Base-by-base conservation (phyloP, 352 stramenopile genomes). In the Phytophthora aleatoria region DNA sequence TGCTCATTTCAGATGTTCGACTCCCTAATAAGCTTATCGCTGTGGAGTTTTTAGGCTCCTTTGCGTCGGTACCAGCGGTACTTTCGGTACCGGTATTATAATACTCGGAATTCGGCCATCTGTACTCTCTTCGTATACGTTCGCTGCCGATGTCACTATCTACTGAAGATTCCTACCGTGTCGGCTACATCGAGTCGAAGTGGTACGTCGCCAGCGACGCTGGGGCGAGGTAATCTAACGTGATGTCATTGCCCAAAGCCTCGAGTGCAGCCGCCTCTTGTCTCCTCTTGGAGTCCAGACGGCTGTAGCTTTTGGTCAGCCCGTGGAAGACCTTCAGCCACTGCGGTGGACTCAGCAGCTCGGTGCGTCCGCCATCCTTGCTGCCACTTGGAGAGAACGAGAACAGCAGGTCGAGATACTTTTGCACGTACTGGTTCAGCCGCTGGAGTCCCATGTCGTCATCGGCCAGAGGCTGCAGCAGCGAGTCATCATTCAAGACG, bases 241-340 rank as follows among this genome's bases (percentile, higher is more conserved):
- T 38, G 5, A 30, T 26, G n/a, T 50, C 27, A 35, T 30, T 54
- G n/a, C 58, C 57, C 20, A 39, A 1, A 56, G 55, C 38, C 20
- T 73, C 38, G 3, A 62, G 44, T 35, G 63, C 33, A 55, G 54
- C 38, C 35, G 55, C 31, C 50, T 86, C 75, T 68, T 85, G 66
- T 53, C 52, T 71, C 9, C 69, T 73, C 55, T 84, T 90, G 20
- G 43, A 57, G 8, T 92, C 79, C 53, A 85, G 57, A 30, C 81
- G 81, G 35, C 84, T 64, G 42, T 89, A 75, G 58, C 70, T 73
- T 55, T 90, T 93, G 27, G 77, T 62, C 33, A 93, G 53, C 9
- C 62, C 54, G 13, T 90, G 66, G 49, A 89, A 93, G 9, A 69
- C 69, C 43, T 85, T 85, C 31, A 91, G 67, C 84, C 84, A 93